Conservation (phyloP, 352 stramenopile species). For the Lagenidium giganteum region DNA sequence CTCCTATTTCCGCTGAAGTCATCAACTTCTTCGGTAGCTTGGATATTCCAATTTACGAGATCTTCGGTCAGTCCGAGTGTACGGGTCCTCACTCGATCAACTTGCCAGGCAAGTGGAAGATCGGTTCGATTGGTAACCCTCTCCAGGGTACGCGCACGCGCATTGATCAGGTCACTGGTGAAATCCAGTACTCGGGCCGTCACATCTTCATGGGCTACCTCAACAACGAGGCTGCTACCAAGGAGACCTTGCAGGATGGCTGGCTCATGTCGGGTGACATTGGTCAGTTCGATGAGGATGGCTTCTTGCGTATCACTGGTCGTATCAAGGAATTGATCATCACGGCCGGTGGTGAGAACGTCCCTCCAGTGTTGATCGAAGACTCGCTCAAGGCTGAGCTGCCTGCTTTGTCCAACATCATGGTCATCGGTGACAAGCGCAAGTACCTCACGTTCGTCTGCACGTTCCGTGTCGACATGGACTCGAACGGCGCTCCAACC, state of each 20-base stretch:
- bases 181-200: constrained; percentile 63
- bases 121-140: constrained; percentile 69
- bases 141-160: constrained; percentile 44
- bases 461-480: constrained; percentile 67
- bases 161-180: constrained; percentile 39
- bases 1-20: constrained; percentile 45
- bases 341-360: constrained; percentile 90
- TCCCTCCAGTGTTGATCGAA: constrained; percentile 86
- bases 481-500: constrained; percentile 48
- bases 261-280: constrained; percentile 92
- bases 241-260: constrained; percentile 71
- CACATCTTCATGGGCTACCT: constrained; percentile 79
- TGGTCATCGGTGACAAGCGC: constrained; percentile 88
- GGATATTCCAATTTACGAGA: constrained; percentile 92
- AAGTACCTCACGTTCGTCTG: constrained; percentile 90
- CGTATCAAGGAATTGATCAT: constrained; percentile 95
- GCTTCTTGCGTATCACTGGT: constrained; percentile 91
- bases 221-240: constrained; percentile 44
- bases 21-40: constrained; percentile 89
- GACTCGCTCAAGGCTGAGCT: constrained; percentile 83
- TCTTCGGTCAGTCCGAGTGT: constrained; percentile 90
- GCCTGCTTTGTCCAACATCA: constrained; percentile 74
- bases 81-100: constrained; percentile 81
- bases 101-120: constrained; percentile 77
- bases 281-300: constrained; percentile 69